Evolutionary conservation across 1,139 yeast species (phyloP), one percentile per base, ranked within the genome.

Genomic region (Nakaseomyces kungkrabaensis): DNA sequence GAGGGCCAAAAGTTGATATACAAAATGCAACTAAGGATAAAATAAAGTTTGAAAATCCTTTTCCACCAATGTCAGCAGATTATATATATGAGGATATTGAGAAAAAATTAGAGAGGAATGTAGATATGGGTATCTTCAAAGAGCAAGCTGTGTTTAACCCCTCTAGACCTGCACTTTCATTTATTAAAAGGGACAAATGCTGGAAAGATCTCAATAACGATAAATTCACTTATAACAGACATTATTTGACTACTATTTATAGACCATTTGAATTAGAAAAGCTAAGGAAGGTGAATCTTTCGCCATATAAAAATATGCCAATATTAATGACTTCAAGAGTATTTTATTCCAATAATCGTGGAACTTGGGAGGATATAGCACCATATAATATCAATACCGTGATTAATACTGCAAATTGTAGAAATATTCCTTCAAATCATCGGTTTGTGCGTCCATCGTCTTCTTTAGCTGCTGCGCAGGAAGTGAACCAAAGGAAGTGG

Each of bases 401-500:
- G 5, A 29, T 29, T 25, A 29, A 29, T 17, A n/a, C 34, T 27
- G 34, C 22, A n/a, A 41, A 29, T 29, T 24, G 42, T 25, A 13
- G 25, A 29, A 29, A 17, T 11, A 29, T 41, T n/a, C 44, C 44
- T 5, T 24, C 33, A 41, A 29, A 41, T 11, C 44, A 41, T 11
- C 7, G 25, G 25, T 41, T 41, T 41, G 24, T 41, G 24, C 33
- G 34, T n/a, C 44, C 44, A n/a, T 41, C 44, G 7, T 13, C 34
- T n/a, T 41, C 44, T 13, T 13, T 41, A 17, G 44, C 44, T 9
- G 33, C 44, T 1, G 34, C 44, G 11, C 44, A 41, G 25, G 44
- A 41, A 41, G 34, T 27, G 9, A 41, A 41, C 25, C 59, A 57
- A 43, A 40, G 43, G 17, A 33, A 47, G 7, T 56, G 61, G 60